These are phyloP conservation scores for Coriolopsis trogii DNA, from an alignment of 1,284 basidiomycete genomes.

Conservation along the genomic window DNA sequence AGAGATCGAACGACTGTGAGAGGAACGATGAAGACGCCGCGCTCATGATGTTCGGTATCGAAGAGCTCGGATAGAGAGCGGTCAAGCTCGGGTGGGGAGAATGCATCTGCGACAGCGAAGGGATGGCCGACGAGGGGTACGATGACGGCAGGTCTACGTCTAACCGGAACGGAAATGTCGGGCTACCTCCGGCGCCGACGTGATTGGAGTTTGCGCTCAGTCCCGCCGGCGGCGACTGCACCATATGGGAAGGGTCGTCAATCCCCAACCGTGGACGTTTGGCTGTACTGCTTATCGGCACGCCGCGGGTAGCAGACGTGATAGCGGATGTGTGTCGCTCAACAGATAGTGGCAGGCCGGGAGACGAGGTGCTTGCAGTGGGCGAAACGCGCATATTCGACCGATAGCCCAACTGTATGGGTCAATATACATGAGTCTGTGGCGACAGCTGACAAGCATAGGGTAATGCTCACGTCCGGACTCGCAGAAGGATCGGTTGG, in stretches of 20 bases:
- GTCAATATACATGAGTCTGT: constrained; percentile 1
- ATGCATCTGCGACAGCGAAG: constrained; percentile 24
- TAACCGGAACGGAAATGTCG: constrained; percentile 32
- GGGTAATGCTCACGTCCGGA: constrained; percentile 25
- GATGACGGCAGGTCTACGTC: constrained; percentile 30
- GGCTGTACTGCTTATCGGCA: constrained; percentile 25
- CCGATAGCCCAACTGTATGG: constrained; percentile 30
- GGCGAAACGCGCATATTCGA: constrained; percentile 25
- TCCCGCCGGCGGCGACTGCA: constrained; percentile 16
- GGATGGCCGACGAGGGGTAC: constrained; percentile 14
- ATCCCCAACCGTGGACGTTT: constrained; percentile 29
- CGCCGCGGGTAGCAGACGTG: constrained; percentile 18
- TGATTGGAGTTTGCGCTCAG: constrained; percentile 18
- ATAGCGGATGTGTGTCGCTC: constrained; percentile 31
- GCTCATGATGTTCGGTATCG: constrained; percentile 18
- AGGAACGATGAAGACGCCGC: constrained; percentile 15
- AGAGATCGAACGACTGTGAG: constrained; percentile 22
- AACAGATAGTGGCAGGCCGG: constrained; percentile 35
- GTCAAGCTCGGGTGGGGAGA: constrained; percentile 25
- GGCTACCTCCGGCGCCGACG: constrained; percentile 10
- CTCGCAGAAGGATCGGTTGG: constrained; percentile 23
- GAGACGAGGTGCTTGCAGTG: constrained; percentile 24
- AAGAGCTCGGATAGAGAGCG: constrained; percentile 12
- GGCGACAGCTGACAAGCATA: background rate
- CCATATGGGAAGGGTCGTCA: constrained; percentile 19